Percentiles rank a stretch among this genome's conserved stretches.
Conservation (phyloP, 2,329 filamentous ascomycete genomes). For the Pseudogymnoascus sp. region DNA sequence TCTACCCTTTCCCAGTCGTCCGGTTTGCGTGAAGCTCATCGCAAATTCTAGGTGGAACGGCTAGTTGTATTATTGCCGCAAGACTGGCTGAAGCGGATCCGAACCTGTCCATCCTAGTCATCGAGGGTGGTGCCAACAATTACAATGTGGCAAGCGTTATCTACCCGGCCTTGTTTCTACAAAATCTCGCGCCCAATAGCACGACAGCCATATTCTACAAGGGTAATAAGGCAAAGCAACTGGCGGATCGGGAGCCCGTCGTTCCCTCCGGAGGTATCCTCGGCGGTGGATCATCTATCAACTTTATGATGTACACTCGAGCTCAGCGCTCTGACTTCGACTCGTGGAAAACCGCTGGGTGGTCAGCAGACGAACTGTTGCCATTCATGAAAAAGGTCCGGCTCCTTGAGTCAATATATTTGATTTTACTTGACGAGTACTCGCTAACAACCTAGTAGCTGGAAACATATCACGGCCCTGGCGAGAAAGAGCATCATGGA, state of each 20-base stretch:
- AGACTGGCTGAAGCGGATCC: constrained; percentile 41
- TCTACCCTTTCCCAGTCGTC: not conserved
- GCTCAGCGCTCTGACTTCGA: constrained; percentile 44
- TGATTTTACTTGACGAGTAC: not conserved
- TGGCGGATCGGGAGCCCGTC: constrained; percentile 38
- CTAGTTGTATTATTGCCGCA: constrained; percentile 39
- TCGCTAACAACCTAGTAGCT: not conserved
- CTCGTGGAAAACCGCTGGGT: constrained; percentile 47
- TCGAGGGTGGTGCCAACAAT: constrained; percentile 45
- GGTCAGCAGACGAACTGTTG: constrained; percentile 47
- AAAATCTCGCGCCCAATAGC: constrained; percentile 38
- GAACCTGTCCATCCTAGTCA: constrained; percentile 40
- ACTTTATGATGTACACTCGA: constrained; percentile 47
- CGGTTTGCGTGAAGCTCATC: not conserved
- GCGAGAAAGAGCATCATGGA: constrained; percentile 40
- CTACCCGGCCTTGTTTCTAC: constrained; percentile 40
- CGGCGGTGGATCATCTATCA: constrained; percentile 57
- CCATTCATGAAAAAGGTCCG: constrained; percentile 50
- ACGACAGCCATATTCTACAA: constrained; percentile 42
- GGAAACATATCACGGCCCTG: constrained; percentile 35
- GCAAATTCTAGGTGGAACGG: constrained; percentile 33
- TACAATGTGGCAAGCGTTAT: constrained; percentile 39
- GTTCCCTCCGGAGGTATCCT: constrained; percentile 44
- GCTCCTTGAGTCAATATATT: not conserved
- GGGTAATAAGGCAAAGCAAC: constrained; percentile 35